phyloP scores from a whole-genome alignment of 2,329 filamentous ascomycete species.

The Xylaria multiplex region DNA sequence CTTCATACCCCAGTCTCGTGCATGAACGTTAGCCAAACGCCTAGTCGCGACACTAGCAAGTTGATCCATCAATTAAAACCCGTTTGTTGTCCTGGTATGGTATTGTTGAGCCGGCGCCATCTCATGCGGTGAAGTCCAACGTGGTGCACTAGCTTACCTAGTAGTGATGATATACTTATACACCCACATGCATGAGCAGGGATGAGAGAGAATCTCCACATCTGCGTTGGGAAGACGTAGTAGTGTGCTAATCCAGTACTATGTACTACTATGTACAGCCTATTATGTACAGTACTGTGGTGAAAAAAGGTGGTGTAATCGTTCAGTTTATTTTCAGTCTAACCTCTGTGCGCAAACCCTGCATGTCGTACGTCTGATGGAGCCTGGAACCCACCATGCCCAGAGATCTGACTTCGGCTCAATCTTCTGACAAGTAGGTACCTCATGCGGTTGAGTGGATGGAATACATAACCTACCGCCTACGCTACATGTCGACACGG shows the following conservation, averaged over 20 bases:
- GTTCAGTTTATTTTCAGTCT: background rate
- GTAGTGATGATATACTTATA: conserved; percentile 23
- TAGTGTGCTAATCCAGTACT: too few relatives aligned
- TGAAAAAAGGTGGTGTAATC: background rate
- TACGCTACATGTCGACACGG: too few relatives aligned
- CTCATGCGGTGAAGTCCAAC: conserved; percentile 29
- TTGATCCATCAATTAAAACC: conserved; percentile 1
- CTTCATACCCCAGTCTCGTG: conserved; percentile 15
- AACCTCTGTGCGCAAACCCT: conserved; percentile 18
- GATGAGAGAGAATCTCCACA: conserved; percentile 2
- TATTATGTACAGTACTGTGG: background rate
- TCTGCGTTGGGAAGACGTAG: background rate
- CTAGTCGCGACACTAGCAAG: background rate
- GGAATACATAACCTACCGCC: background rate
- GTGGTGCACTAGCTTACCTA: conserved; percentile 13
- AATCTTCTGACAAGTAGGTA: background rate
- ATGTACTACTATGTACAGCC: too few relatives aligned
- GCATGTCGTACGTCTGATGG: conserved; percentile 26
- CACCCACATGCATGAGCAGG: conserved; percentile 31
- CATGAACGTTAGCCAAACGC: conserved; percentile 13
- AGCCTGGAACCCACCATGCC: conserved; percentile 15
- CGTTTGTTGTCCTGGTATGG: background rate
- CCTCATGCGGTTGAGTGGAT: conserved; percentile 3
- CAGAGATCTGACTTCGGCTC: conserved; percentile 23
- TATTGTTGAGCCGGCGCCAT: conserved; percentile 3